Conservation (phyloP, 176 grass and related monocot genomes). For the Eragrostis curvula region DNA sequence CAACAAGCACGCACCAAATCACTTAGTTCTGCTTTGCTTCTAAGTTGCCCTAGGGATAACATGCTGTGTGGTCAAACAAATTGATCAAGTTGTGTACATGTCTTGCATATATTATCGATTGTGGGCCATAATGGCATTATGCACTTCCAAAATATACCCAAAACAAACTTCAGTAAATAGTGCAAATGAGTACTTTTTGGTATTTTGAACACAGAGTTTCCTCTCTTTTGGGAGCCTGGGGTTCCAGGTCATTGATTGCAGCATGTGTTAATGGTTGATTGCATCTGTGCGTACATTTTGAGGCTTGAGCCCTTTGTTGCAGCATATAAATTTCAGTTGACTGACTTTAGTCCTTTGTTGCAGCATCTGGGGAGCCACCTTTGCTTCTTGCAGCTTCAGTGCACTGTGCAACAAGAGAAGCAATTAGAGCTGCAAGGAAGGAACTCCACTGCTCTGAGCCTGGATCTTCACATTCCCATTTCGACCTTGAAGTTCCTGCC, state of each 20-base stretch:
- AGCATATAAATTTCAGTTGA: background rate
- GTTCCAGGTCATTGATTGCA: background rate
- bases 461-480: constrained; percentile 44
- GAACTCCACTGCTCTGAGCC: constrained; percentile 28
- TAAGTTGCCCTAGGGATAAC: background rate
- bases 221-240: background rate
- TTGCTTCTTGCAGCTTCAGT: constrained; percentile 87
- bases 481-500: constrained; percentile 67
- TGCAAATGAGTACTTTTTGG: background rate
- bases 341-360: constrained; percentile 24
- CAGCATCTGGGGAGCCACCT: constrained; percentile 93
- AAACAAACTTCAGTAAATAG: background rate
- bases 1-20: background rate
- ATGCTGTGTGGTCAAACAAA: background rate
- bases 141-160: background rate
- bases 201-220: background rate
- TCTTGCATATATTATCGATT: background rate
- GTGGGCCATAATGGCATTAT: background rate
- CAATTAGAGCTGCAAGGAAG: constrained; percentile 65
- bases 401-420: constrained; percentile 74
- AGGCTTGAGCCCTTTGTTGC: too few relatives aligned
- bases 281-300: background rate
- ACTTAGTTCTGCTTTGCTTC: constrained; percentile 16
- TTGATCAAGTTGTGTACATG: background rate
- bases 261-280: background rate